A percentile compares a stretch with the other conserved stretches of the same genome.
These are phyloP conservation scores for Aureobasidium musti DNA, from an alignment of 2,329 filamentous ascomycete species.

Conservation along the genomic window DNA sequence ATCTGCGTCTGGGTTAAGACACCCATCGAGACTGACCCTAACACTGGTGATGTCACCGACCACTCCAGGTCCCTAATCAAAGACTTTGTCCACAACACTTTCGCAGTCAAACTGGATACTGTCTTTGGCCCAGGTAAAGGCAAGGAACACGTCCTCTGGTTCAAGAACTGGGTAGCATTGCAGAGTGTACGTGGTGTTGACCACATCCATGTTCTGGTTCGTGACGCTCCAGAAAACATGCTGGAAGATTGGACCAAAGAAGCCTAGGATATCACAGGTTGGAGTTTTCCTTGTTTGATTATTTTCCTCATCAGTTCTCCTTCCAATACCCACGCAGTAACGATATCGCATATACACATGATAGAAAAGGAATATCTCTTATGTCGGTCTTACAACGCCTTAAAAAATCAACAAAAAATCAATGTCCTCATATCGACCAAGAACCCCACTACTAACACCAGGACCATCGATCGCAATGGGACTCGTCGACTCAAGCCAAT, in stretches of 20 bases:
- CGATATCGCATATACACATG: neutral
- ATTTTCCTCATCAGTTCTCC: neutral
- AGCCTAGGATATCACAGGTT: neutral
- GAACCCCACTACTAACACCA: no score
- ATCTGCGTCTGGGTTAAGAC: conserved; percentile 60
- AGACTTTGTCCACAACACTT: conserved; percentile 53
- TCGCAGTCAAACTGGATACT: conserved; percentile 48
- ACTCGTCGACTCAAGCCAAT: no score
- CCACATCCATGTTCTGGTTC: conserved; percentile 59
- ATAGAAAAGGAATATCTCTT: neutral
- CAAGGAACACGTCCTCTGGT: conserved; percentile 59
- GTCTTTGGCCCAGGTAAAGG: conserved; percentile 35
- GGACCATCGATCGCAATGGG: no score
- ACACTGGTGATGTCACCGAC: conserved; percentile 54
- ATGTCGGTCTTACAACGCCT: neutral
- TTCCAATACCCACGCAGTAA: neutral
- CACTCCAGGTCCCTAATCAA: conserved; percentile 53
- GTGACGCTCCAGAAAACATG: conserved; percentile 47
- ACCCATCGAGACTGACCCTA: conserved; percentile 50
- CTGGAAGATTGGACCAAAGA: conserved; percentile 37
- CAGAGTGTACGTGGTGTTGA: conserved; percentile 62
- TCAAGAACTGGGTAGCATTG: conserved; percentile 64
- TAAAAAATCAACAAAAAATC: neutral
- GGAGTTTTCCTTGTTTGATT: neutral
- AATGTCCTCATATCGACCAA: neutral